phyloP scores from a whole-genome alignment of 1,139 yeast species.

The Sugiyamaella sp. region DNA sequence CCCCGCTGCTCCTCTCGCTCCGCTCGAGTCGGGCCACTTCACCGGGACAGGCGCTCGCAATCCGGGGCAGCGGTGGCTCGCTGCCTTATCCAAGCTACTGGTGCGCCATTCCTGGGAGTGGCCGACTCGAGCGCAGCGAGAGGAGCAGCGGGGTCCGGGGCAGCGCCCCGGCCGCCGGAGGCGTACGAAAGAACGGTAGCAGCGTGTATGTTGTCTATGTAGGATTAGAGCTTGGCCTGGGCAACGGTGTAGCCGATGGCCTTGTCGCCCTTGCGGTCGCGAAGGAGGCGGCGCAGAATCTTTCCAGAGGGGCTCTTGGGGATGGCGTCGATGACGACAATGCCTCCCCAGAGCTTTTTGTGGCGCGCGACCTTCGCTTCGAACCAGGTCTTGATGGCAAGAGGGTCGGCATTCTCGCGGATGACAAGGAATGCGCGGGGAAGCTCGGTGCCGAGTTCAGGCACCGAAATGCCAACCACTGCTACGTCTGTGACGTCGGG shows the following conservation, averaged over 20 bases:
- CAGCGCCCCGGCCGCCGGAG: not conserved
- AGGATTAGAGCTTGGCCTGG: conserved; percentile 28
- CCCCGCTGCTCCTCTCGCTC: conserved; percentile 3
- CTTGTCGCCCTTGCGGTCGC: conserved; percentile 26
- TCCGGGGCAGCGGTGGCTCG: no score
- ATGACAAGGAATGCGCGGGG: conserved; percentile 46
- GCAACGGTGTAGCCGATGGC: conserved; percentile 28
- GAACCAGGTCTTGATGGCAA: conserved; percentile 40
- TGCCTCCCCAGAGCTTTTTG: conserved; percentile 47
- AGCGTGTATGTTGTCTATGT: not conserved
- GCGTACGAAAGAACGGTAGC: not conserved
- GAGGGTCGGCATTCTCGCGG: conserved; percentile 30
- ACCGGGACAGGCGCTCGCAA: no score
- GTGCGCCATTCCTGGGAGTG: no score
- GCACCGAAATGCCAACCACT: conserved; percentile 41
- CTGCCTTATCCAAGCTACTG: no score
- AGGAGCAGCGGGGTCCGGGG: not conserved
- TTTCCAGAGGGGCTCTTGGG: conserved; percentile 48
- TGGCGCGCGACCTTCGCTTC: conserved; percentile 44
- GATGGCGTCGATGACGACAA: conserved; percentile 41
- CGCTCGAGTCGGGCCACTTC: conserved; percentile 4
- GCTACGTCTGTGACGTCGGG: conserved; percentile 43
- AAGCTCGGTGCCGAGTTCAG: conserved; percentile 42
- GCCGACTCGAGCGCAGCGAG: not conserved
- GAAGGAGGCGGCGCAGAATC: conserved; percentile 42